A percentile compares a stretch with the other conserved stretches of the same genome.
phyloP scores from a whole-genome alignment of 2,329 filamentous ascomycete species.

The Alternaria novae-zelandiae region DNA sequence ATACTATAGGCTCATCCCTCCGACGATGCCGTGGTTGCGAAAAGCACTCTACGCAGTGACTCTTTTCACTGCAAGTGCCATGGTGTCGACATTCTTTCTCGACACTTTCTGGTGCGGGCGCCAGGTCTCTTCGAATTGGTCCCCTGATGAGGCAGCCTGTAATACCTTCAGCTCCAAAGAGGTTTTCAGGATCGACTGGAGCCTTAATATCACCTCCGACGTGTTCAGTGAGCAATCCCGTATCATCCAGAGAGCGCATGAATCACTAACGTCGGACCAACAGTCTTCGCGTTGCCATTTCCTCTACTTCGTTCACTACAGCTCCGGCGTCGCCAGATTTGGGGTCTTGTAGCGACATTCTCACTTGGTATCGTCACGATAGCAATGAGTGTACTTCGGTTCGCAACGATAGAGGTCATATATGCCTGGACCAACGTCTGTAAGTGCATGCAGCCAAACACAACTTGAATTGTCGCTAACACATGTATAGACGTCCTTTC shows the following conservation, averaged over 20 bases:
- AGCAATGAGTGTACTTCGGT: conserved; percentile 28
- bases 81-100: conserved; percentile 22
- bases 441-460: conserved; percentile 12
- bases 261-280: neutral
- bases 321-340: conserved; percentile 26
- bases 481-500: conserved; percentile 24
- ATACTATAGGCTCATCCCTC: conserved; percentile 23
- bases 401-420: conserved; percentile 27
- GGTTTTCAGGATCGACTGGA: conserved; percentile 26
- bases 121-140: conserved; percentile 28
- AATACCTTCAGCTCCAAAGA: conserved; percentile 26
- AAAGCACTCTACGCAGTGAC: conserved; percentile 17
- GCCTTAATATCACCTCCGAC: conserved; percentile 19
- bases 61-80: conserved; percentile 14
- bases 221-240: conserved; percentile 12
- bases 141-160: conserved; percentile 19
- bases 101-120: conserved; percentile 29
- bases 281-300: conserved; percentile 32
- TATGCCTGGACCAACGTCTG: conserved; percentile 34
- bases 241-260: neutral
- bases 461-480: neutral
- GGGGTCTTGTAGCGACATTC: conserved; percentile 31
- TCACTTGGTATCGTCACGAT: conserved; percentile 31
- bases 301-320: conserved; percentile 29
- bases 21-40: conserved; percentile 23